Evolutionary conservation across 2,329 filamentous ascomycete genomes (phyloP).

Genomic region (Phyllosticta citrichinensis): DNA sequence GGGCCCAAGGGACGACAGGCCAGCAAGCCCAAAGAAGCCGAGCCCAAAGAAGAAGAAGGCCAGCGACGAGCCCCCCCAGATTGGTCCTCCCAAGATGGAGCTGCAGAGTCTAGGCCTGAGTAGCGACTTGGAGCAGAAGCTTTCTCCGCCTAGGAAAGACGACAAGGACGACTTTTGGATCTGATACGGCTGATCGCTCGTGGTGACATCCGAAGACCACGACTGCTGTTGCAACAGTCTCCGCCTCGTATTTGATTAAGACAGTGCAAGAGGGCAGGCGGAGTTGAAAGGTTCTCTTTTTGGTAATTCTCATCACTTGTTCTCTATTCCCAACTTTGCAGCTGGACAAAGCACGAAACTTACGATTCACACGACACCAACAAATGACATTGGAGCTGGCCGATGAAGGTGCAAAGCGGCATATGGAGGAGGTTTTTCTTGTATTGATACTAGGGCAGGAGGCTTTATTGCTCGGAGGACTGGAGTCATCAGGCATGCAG

Average conservation of each 20-base stretch:
- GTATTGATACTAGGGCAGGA: neutral
- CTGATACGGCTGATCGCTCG: neutral
- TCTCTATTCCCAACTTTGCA: neutral
- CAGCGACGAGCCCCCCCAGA: slow-evolving; percentile 24
- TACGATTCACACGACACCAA: neutral
- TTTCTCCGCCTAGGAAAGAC: slow-evolving; percentile 1
- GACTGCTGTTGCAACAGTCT: neutral
- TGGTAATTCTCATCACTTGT: neutral
- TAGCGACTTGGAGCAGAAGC: slow-evolving; percentile 3
- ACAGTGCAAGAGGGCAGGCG: neutral
- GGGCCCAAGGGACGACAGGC: slow-evolving; percentile 38
- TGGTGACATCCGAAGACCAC: neutral
- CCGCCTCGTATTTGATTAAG: neutral
- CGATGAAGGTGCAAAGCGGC: neutral
- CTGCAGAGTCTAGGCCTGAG: slow-evolving; percentile 12
- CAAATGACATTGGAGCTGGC: neutral
- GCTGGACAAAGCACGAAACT: neutral
- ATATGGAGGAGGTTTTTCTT: neutral
- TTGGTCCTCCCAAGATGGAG: slow-evolving; percentile 30
- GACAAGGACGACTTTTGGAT: slow-evolving; percentile 4
- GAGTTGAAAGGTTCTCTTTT: neutral
- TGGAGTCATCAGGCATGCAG: neutral
- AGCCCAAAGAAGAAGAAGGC: slow-evolving; percentile 24
- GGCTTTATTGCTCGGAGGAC: neutral
- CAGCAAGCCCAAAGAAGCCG: slow-evolving; percentile 22